Conservation (phyloP, 2,329 filamentous ascomycete species). For the Paraphaeosphaeria sporulosa region DNA sequence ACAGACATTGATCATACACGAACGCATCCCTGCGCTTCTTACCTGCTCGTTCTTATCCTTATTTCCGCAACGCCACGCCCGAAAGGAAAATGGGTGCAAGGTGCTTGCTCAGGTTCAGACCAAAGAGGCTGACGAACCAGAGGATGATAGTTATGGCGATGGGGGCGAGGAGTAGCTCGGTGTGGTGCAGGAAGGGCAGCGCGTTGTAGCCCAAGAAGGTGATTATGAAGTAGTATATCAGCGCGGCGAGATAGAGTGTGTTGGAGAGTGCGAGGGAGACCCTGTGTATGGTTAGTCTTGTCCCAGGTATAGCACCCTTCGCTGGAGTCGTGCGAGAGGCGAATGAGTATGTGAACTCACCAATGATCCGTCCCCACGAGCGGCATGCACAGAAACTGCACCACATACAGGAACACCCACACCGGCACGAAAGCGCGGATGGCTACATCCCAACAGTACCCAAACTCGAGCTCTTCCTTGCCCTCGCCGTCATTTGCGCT, state of each 20-base stretch:
- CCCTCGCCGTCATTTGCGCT: slow-evolving; percentile 57
- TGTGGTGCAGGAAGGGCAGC: slow-evolving; percentile 71
- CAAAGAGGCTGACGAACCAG: slow-evolving; percentile 63
- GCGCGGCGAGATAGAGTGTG: slow-evolving; percentile 69
- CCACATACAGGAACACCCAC: slow-evolving; percentile 71
- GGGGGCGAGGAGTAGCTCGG: slow-evolving; percentile 69
- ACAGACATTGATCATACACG: slow-evolving; percentile 6
- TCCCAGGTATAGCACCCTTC: neutral
- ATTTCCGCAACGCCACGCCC: slow-evolving; percentile 53
- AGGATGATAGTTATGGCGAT: slow-evolving; percentile 66
- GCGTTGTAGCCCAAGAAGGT: slow-evolving; percentile 75
- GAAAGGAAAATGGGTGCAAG: slow-evolving; percentile 60
- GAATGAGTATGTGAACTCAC: slow-evolving; percentile 39
- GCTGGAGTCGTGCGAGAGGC: neutral
- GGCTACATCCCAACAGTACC: slow-evolving; percentile 75
- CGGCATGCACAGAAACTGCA: slow-evolving; percentile 73
- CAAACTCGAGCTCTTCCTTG: slow-evolving; percentile 69
- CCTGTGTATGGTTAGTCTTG: slow-evolving; percentile 34
- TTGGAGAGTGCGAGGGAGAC: slow-evolving; percentile 69
- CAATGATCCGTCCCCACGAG: slow-evolving; percentile 63
- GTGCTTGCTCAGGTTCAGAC: slow-evolving; percentile 60
- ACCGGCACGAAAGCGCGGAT: slow-evolving; percentile 73
- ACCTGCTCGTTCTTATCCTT: neutral
- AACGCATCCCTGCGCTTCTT: neutral
- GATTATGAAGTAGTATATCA: slow-evolving; percentile 73